Evolutionary conservation across 1,284 basidiomycete species (phyloP).

Genomic region (Ceratobasidium sp.): DNA sequence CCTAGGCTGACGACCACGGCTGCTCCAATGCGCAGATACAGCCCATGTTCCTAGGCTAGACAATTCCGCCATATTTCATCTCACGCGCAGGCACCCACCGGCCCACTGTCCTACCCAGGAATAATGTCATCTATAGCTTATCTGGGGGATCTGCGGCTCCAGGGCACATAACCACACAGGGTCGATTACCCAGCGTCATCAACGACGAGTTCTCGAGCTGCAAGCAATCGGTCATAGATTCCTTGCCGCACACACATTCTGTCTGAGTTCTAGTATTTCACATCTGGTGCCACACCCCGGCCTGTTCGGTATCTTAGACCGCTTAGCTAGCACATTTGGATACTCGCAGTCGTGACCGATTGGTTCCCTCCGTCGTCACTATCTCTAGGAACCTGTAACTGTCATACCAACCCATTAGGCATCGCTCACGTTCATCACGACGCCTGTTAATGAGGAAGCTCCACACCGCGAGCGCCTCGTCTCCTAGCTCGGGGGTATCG

Average conservation of each 20-base stretch:
- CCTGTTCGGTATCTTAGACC: too few species aligned
- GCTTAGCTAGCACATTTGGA: too few species aligned
- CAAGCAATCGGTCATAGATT: too few species aligned
- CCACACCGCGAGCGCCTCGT: constrained; percentile 25
- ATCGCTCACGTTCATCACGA: constrained; percentile 27
- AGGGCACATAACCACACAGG: constrained; percentile 27
- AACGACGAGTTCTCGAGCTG: too few species aligned
- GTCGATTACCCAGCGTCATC: constrained; percentile 7
- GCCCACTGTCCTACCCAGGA: constrained; percentile 2
- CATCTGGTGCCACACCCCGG: too few species aligned
- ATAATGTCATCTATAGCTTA: not conserved
- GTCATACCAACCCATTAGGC: constrained; percentile 45
- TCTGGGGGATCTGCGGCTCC: constrained; percentile 24
- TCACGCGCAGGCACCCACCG: constrained; percentile 12
- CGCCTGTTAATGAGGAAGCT: constrained; percentile 37
- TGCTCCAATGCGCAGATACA: constrained; percentile 16
- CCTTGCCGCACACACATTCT: too few species aligned
- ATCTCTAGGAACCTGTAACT: constrained; percentile 23
- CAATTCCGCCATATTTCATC: constrained; percentile 31
- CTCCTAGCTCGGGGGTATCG: constrained; percentile 33
- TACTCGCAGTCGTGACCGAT: constrained; percentile 21
- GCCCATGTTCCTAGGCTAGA: constrained; percentile 38
- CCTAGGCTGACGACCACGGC: constrained; percentile 28
- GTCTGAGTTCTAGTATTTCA: too few species aligned
- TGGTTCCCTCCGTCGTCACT: constrained; percentile 15